Conservation (phyloP, 495 filamentous ascomycete genomes). For the Penicillium tannophilum region DNA sequence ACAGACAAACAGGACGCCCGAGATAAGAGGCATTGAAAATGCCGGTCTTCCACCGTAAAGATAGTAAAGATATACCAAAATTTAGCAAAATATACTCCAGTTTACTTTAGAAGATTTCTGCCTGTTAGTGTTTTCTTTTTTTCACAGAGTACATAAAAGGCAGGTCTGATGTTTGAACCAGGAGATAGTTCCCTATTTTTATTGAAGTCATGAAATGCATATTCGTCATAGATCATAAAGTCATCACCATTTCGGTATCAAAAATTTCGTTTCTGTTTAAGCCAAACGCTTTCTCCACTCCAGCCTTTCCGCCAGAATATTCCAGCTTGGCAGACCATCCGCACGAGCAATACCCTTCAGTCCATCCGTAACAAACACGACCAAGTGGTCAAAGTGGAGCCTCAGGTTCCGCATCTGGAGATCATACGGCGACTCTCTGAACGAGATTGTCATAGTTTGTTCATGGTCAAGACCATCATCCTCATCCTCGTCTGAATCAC, state of each 20-base stretch:
- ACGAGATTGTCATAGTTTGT: conserved; percentile 30
- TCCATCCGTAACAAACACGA: conserved; percentile 46
- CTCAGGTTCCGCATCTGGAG: conserved; percentile 39
- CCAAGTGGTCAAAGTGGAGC: conserved; percentile 40
- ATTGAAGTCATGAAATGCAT: conserved; percentile 4
- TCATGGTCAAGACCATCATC: conserved; percentile 27
- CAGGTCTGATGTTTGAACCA: neutral
- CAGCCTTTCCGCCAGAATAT: conserved; percentile 51
- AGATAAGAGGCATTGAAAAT: conserved; percentile 6
- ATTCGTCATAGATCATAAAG: conserved; percentile 9
- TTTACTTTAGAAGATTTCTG: neutral
- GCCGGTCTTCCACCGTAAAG: conserved; percentile 9
- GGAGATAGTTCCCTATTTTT: neutral
- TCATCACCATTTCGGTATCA: conserved; percentile 5
- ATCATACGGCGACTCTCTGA: conserved; percentile 31
- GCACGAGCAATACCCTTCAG: conserved; percentile 48
- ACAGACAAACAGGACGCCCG: neutral
- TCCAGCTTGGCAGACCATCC: conserved; percentile 50
- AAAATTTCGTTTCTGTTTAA: neutral
- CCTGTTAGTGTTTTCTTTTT: too few species aligned
- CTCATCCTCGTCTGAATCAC: conserved; percentile 28
- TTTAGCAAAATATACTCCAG: conserved; percentile 9
- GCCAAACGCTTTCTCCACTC: conserved; percentile 30
- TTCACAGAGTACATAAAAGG: neutral
- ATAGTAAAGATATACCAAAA: conserved; percentile 21